These are phyloP conservation scores for Pseudogymnoascus sp. DNA, from an alignment of 2,329 filamentous ascomycete species.

Conservation along the genomic window DNA sequence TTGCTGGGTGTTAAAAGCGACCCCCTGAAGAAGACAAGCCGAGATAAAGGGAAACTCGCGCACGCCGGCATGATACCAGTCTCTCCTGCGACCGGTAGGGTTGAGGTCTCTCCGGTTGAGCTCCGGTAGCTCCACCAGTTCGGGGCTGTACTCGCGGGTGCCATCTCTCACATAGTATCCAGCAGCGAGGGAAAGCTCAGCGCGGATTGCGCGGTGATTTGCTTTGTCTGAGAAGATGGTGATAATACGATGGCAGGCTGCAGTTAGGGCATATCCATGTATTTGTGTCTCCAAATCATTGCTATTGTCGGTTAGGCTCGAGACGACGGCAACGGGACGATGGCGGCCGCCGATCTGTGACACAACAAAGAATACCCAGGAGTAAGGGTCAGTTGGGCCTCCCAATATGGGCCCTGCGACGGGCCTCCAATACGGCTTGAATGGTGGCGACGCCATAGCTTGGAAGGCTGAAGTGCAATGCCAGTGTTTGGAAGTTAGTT, in stretches of 20 bases:
- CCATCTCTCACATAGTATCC: constrained; percentile 12
- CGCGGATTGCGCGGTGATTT: constrained; percentile 12
- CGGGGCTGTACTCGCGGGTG: neutral
- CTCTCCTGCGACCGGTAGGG: neutral
- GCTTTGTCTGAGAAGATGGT: constrained; percentile 19
- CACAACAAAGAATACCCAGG: neutral
- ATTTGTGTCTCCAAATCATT: constrained; percentile 10
- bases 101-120: neutral
- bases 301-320: neutral
- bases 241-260: constrained; percentile 17
- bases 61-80: constrained; percentile 18
- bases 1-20: constrained; percentile 13
- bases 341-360: neutral
- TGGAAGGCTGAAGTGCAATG: neutral
- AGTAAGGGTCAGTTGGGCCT: neutral
- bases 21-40: constrained; percentile 17
- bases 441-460: neutral
- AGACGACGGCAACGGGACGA: neutral
- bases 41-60: constrained; percentile 18
- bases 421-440: neutral
- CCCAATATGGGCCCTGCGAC: neutral
- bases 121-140: neutral
- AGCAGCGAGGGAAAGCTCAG: constrained; percentile 14
- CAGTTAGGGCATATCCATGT: constrained; percentile 16
- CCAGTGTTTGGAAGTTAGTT: neutral